These are phyloP conservation scores for Lactifluus piperatus DNA, from an alignment of 768 basidiomycete genomes.

Conservation along the genomic window DNA sequence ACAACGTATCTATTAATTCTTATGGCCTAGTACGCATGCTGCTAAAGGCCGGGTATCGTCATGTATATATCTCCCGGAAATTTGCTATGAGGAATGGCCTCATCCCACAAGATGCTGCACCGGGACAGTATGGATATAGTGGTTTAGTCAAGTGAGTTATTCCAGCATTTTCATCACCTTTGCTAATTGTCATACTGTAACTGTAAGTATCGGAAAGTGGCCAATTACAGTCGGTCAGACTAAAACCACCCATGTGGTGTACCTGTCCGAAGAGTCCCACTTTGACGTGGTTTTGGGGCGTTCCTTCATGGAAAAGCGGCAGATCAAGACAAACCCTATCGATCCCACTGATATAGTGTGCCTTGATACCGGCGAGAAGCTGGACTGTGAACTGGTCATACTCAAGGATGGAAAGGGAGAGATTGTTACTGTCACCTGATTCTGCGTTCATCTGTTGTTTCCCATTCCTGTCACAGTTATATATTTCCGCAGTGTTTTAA, in stretches of 20 bases:
- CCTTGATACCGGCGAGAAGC: constrained; percentile 84
- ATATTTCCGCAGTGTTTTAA: background rate
- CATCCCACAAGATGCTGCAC: constrained; percentile 77
- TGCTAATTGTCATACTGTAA: background rate
- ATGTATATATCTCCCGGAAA: constrained; percentile 92
- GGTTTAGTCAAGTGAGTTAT: constrained; percentile 57
- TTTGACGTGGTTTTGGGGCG: constrained; percentile 93
- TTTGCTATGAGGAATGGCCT: constrained; percentile 86
- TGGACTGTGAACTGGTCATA: constrained; percentile 88
- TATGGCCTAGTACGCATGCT: constrained; percentile 73
- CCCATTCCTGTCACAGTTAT: background rate
- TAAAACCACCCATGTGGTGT: constrained; percentile 48
- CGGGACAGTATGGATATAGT: constrained; percentile 90
- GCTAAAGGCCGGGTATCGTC: constrained; percentile 81
- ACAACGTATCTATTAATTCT: background rate
- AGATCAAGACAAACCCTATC: constrained; percentile 69
- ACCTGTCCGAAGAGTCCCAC: constrained; percentile 88
- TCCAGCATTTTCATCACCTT: background rate
- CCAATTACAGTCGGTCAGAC: constrained; percentile 60
- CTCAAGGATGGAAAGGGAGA: constrained; percentile 87
- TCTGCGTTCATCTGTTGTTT: background rate
- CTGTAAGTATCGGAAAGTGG: constrained; percentile 63
- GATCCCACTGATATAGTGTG: constrained; percentile 90
- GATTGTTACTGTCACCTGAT: constrained; percentile 77
- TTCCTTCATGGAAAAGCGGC: constrained; percentile 68